These are phyloP conservation scores for Nymphaea thermarum DNA, from an alignment of 164 flowering plant genomes.

Conservation along the genomic window DNA sequence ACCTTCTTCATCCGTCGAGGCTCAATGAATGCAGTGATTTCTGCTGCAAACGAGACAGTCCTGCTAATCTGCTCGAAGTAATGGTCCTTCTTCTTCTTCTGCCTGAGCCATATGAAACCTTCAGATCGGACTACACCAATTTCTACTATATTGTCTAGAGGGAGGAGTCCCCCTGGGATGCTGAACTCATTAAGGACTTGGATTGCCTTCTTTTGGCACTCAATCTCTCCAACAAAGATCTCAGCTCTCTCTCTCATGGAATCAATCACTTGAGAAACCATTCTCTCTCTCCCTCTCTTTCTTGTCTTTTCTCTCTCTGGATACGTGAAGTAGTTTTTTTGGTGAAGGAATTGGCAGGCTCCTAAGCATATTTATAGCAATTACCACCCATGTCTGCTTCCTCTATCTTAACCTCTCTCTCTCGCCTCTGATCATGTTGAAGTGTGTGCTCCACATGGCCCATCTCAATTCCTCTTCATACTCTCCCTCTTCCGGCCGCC, in stretches of 20 bases:
- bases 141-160: constrained; percentile 16
- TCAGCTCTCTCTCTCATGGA: neutral
- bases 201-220: neutral
- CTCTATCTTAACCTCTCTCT: neutral
- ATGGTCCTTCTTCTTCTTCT: constrained; percentile 25
- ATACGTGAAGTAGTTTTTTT: neutral
- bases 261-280: neutral
- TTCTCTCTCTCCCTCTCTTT: neutral
- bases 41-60: constrained; percentile 17
- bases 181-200: constrained; percentile 16
- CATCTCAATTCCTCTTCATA: too few relatives aligned
- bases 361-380: neutral
- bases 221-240: neutral
- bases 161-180: constrained; percentile 26
- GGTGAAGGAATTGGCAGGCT: neutral
- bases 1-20: constrained; percentile 21
- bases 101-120: constrained; percentile 28
- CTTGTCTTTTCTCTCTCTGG: neutral
- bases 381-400: neutral
- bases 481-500: too few relatives aligned
- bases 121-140: constrained; percentile 17
- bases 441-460: neutral
- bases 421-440: neutral
- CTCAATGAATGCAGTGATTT: constrained; percentile 15
- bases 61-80: constrained; percentile 20